phyloP scores from a whole-genome alignment of 2,329 filamentous ascomycete species.

The Trichophyton simii region DNA sequence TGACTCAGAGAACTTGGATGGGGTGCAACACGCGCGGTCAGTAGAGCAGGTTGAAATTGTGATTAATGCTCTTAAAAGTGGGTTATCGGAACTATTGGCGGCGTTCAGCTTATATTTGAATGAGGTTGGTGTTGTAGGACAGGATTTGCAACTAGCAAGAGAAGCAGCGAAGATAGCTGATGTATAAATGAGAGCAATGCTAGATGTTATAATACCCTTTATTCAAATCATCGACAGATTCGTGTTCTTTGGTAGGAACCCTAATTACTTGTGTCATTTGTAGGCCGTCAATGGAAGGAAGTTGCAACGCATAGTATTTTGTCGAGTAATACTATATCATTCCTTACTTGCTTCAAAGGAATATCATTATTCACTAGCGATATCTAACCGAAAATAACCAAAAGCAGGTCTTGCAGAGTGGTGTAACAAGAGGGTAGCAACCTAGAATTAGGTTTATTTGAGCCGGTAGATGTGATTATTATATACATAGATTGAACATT shows the following conservation, averaged over 20 bases:
- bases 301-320: too few species aligned
- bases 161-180: conserved; percentile 38
- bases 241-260: neutral
- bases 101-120: conserved; percentile 63
- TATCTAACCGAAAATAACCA: too few species aligned
- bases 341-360: too few species aligned
- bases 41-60: conserved; percentile 59
- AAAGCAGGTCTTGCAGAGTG: neutral
- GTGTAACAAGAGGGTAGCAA: neutral
- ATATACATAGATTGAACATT: too few species aligned
- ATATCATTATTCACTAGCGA: too few species aligned
- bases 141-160: conserved; percentile 61
- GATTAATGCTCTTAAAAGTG: conserved; percentile 49
- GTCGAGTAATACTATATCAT: too few species aligned
- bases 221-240: neutral
- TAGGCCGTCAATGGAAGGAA: neutral
- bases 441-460: neutral
- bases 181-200: neutral
- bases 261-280: neutral
- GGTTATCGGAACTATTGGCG: conserved; percentile 52
- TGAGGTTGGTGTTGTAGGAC: conserved; percentile 55
- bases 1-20: conserved; percentile 32
- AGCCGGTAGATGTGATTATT: neutral
- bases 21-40: conserved; percentile 26
- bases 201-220: neutral